Conservation (phyloP, 495 filamentous ascomycete genomes). For the Patellaria atrata region DNA sequence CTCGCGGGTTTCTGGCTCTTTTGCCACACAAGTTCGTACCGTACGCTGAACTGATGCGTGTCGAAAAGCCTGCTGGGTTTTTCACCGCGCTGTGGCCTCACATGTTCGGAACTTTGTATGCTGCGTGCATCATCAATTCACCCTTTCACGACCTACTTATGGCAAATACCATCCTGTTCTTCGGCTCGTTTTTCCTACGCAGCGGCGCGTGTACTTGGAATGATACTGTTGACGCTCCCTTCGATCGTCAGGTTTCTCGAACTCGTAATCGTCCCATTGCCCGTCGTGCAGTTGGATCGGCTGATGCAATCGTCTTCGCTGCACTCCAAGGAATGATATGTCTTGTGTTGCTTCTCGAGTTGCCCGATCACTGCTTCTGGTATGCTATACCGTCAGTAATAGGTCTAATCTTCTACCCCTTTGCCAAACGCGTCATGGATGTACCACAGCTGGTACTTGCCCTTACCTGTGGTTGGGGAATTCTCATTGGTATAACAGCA, state of each 20-base stretch:
- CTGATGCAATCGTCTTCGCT: slow-evolving; percentile 23
- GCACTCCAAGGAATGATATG: slow-evolving; percentile 1
- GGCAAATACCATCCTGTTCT: slow-evolving; percentile 1
- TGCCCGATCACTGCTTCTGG: neutral
- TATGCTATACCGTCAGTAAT: neutral
- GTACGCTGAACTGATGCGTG: slow-evolving; percentile 31
- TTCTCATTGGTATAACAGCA: neutral
- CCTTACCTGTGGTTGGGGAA: neutral
- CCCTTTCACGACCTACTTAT: neutral
- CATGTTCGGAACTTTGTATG: slow-evolving; percentile 23
- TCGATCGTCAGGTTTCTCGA: slow-evolving; percentile 30
- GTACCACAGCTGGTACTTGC: slow-evolving; percentile 7
- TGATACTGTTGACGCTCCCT: slow-evolving; percentile 31
- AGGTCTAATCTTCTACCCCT: slow-evolving; percentile 2
- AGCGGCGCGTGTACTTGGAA: slow-evolving; percentile 30
- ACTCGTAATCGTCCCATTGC: slow-evolving; percentile 31
- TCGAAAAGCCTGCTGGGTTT: slow-evolving; percentile 27
- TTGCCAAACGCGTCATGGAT: slow-evolving; percentile 5
- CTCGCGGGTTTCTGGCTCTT: slow-evolving; percentile 13
- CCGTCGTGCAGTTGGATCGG: slow-evolving; percentile 30
- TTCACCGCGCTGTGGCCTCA: slow-evolving; percentile 26
- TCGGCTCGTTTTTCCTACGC: slow-evolving; percentile 23
- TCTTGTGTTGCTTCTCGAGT: neutral
- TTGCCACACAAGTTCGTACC: slow-evolving; percentile 25
- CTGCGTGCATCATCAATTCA: slow-evolving; percentile 11